phyloP scores from a whole-genome alignment of 2,329 filamentous ascomycete genomes.

The Pestalotiopsis sp. region DNA sequence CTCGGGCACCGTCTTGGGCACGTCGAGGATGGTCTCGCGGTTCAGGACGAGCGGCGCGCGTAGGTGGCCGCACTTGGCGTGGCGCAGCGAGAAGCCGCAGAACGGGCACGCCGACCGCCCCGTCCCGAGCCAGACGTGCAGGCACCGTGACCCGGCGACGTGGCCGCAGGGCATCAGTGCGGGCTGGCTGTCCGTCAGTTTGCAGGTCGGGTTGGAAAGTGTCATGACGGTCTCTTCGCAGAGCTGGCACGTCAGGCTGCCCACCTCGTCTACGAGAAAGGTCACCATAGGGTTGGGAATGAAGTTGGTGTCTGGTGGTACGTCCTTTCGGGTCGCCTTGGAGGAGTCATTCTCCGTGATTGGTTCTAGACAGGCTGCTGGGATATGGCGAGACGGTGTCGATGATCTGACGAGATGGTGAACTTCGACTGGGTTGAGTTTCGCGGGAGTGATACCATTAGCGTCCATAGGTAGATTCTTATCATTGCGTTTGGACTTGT shows the following conservation, averaged over 20 bases:
- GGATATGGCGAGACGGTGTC: not conserved
- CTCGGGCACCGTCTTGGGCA: slow-evolving; percentile 1
- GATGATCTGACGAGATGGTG: not conserved
- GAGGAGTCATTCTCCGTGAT: not conserved
- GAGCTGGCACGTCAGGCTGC: slow-evolving; percentile 24
- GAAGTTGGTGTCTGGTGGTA: slow-evolving; percentile 12
- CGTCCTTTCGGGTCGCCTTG: not conserved
- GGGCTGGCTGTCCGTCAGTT: not conserved
- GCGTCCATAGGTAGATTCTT: not conserved
- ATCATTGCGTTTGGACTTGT: not conserved
- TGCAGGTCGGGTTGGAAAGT: not conserved
- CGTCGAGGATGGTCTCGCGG: not conserved
- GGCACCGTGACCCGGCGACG: not conserved
- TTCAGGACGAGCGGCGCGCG: not conserved
- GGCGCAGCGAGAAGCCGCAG: not conserved
- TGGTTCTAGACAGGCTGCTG: not conserved
- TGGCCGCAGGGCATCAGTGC: not conserved
- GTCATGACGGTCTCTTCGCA: slow-evolving; percentile 15
- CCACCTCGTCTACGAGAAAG: slow-evolving; percentile 26
- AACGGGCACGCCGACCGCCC: not conserved
- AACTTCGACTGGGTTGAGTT: not conserved
- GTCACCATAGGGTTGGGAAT: slow-evolving; percentile 26
- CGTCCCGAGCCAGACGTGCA: not conserved
- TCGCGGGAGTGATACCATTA: not conserved
- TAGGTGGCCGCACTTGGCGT: not conserved